A percentile compares a stretch with the other conserved stretches of the same genome.
Evolutionary conservation across 164 flowering plant species (phyloP).

Genomic region (Houttuynia cordata): DNA sequence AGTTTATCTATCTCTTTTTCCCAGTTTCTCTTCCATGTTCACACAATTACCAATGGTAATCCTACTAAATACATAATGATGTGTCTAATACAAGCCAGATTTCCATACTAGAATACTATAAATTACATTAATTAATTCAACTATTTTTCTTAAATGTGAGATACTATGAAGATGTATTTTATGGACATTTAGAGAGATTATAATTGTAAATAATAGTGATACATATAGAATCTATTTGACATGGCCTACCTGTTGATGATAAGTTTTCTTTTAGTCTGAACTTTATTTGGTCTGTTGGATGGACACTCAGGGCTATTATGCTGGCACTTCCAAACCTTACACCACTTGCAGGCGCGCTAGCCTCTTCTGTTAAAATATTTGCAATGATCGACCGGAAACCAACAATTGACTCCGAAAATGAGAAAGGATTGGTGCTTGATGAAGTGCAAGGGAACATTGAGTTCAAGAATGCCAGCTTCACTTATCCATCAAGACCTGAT

Average conservation of each 20-base stretch:
- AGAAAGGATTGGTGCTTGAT: slow-evolving; percentile 15
- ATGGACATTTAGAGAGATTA: too few relatives aligned
- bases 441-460: slow-evolving; percentile 28
- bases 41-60: too few relatives aligned
- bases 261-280: too few relatives aligned
- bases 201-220: too few relatives aligned
- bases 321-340: slow-evolving; percentile 24
- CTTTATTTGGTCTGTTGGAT: not conserved
- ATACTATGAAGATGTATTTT: too few relatives aligned
- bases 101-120: too few relatives aligned
- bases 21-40: not conserved
- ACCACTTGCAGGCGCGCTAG: slow-evolving; percentile 26
- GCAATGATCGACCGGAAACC: slow-evolving; percentile 24
- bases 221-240: too few relatives aligned
- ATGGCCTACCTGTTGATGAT: too few relatives aligned
- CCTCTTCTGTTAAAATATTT: slow-evolving; percentile 24
- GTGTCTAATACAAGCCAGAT: too few relatives aligned
- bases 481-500: slow-evolving; percentile 41
- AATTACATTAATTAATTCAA: too few relatives aligned
- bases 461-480: slow-evolving; percentile 28
- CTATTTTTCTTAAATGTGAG: too few relatives aligned
- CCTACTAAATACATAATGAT: too few relatives aligned
- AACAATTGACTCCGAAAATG: slow-evolving; percentile 16
- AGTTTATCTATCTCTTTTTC: slow-evolving; percentile 10
- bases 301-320: slow-evolving; percentile 18